phyloP scores from a whole-genome alignment of 208 protist species.

The Acanthamoeba culbertsoni region DNA sequence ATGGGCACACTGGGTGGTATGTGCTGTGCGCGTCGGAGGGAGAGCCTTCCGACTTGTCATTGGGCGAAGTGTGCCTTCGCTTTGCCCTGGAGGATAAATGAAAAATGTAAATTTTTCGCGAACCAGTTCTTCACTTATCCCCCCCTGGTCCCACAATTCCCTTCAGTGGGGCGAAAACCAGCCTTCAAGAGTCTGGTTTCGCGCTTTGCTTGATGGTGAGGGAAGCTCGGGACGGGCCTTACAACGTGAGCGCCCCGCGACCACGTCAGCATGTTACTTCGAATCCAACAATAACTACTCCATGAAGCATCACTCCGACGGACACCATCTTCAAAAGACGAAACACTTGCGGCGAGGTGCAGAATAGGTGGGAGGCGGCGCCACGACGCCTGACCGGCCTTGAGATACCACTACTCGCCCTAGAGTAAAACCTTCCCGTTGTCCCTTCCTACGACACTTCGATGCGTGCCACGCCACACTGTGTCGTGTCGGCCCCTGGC shows the following conservation, averaged over 20 bases:
- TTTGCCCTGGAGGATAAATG: not conserved
- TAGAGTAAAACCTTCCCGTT: not conserved
- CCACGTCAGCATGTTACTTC: not conserved
- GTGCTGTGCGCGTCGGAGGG: constrained; percentile 31
- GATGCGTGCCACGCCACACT: too few relatives aligned
- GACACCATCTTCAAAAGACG: not conserved
- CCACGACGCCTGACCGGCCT: not conserved
- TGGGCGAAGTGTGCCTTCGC: constrained; percentile 19
- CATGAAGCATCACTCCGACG: not conserved
- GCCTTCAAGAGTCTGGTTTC: not conserved
- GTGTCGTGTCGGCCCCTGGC: too few relatives aligned
- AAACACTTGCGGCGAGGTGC: not conserved
- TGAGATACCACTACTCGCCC: not conserved
- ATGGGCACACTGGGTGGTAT: not conserved
- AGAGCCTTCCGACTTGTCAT: constrained; percentile 13
- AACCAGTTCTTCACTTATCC: not conserved
- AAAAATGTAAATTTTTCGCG: too few relatives aligned
- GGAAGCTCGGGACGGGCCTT: not conserved
- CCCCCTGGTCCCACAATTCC: not conserved
- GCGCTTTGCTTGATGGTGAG: not conserved
- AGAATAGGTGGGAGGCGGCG: not conserved
- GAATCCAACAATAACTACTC: not conserved
- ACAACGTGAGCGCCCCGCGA: not conserved
- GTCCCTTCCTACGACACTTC: not conserved
- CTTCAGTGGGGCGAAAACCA: not conserved